These are phyloP conservation scores for carrot (Daucus carota) DNA, from an alignment of 129 eudicot species.

Conservation along the genomic window DH1_v3.0 NC_030388.2:14428501-14429000, in stretches of 20 bases:
- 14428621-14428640: neutral
- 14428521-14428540: neutral
- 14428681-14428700: neutral
- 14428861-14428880: neutral
- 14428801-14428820: neutral
- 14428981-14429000: conserved; percentile 34
- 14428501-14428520: neutral
- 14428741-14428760: neutral
- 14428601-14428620: neutral
- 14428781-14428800: neutral
- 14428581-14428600: neutral
- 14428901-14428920: neutral
- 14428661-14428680: neutral
- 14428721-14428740: neutral
- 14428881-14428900: neutral
- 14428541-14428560: too few species aligned
- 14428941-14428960: neutral
- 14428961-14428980: conserved; percentile 45
- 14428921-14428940: neutral
- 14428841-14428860: neutral
- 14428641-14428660: neutral
- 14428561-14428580: neutral
- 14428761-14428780: neutral
- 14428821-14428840: neutral
- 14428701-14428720: neutral